Percentiles rank a stretch among this genome's conserved stretches.
Evolutionary conservation across 148 eudicot genomes (phyloP).

Genomic region (Dianthus caryophyllus): DNA sequence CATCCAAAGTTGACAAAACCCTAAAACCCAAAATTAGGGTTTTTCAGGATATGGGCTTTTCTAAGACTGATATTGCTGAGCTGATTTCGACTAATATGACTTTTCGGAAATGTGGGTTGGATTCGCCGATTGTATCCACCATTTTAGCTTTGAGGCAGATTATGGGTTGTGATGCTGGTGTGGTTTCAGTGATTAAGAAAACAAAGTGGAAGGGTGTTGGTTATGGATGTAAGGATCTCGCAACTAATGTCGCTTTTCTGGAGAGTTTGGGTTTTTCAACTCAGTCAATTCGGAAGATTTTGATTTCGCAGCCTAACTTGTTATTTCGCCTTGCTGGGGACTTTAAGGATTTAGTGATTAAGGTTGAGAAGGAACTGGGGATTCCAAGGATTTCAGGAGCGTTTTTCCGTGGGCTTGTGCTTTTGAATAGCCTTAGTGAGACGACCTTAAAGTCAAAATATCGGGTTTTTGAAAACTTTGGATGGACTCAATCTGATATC

Average conservation of each 20-base stretch:
- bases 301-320: background rate
- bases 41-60: constrained; percentile 26
- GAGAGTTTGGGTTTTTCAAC: constrained; percentile 18
- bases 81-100: background rate
- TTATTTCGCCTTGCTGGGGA: background rate
- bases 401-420: constrained; percentile 24
- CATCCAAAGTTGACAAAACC: constrained; percentile 23
- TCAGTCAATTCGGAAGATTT: constrained; percentile 7
- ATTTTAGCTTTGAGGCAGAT: constrained; percentile 7
- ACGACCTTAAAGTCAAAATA: constrained; percentile 21
- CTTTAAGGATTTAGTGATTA: constrained; percentile 10
- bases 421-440: background rate
- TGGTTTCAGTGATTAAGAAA: background rate
- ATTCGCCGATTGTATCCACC: background rate
- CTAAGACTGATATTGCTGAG: constrained; percentile 11
- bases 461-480: constrained; percentile 25
- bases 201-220: background rate
- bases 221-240: background rate
- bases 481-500: constrained; percentile 30
- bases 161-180: constrained; percentile 21
- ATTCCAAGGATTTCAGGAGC: constrained; percentile 14
- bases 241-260: constrained; percentile 22
- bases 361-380: constrained; percentile 26
- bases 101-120: background rate
- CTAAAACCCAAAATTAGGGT: constrained; percentile 34